phyloP scores from a whole-genome alignment of 2,329 filamentous ascomycete genomes.

The Didymella exigua region DNA sequence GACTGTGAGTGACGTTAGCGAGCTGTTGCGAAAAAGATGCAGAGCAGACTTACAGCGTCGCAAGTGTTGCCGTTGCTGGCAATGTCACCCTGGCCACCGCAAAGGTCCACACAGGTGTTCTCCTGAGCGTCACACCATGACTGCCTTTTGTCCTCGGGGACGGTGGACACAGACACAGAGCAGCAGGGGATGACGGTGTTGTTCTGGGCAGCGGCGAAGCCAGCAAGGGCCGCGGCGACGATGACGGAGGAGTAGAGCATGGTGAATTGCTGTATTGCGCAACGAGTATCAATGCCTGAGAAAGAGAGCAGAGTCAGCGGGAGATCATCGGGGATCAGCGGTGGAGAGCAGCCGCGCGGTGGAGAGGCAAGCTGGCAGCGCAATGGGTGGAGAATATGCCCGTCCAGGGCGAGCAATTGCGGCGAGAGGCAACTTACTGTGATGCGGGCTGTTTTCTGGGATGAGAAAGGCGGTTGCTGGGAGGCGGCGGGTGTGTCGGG shows the following conservation, averaged over 20 bases:
- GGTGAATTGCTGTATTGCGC: constrained; percentile 33
- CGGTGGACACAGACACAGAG: constrained; percentile 51
- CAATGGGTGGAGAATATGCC: constrained; percentile 16
- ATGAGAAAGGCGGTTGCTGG: constrained; percentile 14
- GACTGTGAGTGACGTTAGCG: constrained; percentile 47
- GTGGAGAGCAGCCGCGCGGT: constrained; percentile 12
- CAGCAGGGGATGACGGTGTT: constrained; percentile 46
- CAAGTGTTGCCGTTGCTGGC: constrained; percentile 59
- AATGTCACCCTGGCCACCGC: constrained; percentile 53
- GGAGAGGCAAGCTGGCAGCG: constrained; percentile 1
- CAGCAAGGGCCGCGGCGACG: constrained; percentile 55
- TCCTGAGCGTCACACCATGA: constrained; percentile 65
- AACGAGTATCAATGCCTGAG: constrained; percentile 48
- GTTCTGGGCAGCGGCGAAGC: constrained; percentile 54
- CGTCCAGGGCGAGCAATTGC: background rate
- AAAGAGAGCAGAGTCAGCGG: constrained; percentile 31
- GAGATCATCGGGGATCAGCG: constrained; percentile 22
- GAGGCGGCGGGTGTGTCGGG: constrained; percentile 14
- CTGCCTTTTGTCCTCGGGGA: constrained; percentile 47
- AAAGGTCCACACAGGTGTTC: constrained; percentile 66
- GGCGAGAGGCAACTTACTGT: constrained; percentile 10
- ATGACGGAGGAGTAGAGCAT: constrained; percentile 58
- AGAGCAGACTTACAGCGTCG: constrained; percentile 56
- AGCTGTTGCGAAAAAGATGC: too few relatives aligned
- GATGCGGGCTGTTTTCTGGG: constrained; percentile 15